These are phyloP conservation scores for Talaromyces wortmannii DNA, from an alignment of 495 filamentous ascomycete genomes.

Conservation along the genomic window DNA sequence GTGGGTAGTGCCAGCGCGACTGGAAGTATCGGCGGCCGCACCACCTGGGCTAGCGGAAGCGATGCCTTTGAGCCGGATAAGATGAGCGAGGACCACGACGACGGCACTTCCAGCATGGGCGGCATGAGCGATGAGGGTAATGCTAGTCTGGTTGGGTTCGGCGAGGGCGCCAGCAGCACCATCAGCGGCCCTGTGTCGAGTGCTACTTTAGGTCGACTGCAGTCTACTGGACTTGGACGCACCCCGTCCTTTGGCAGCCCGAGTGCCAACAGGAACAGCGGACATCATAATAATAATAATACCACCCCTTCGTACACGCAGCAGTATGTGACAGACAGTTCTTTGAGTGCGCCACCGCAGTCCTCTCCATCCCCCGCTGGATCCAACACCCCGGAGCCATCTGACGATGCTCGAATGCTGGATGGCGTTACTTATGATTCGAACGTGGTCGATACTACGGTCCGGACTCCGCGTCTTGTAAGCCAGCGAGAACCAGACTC, in stretches of 20 bases:
- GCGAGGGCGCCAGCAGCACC: conserved; percentile 78
- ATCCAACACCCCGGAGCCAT: conserved; percentile 31
- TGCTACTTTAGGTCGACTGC: conserved; percentile 18
- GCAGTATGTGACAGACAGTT: conserved; percentile 14
- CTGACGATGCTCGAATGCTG: conserved; percentile 42
- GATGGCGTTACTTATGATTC: conserved; percentile 51
- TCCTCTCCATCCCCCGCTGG: conserved; percentile 24
- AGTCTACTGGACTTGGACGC: conserved; percentile 19
- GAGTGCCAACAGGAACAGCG: conserved; percentile 15
- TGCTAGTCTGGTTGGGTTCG: conserved; percentile 75
- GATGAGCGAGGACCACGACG: conserved; percentile 66
- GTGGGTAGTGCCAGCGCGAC: conserved; percentile 80
- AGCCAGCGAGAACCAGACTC: conserved; percentile 13
- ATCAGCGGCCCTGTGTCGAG: conserved; percentile 63
- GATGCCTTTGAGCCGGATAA: conserved; percentile 57
- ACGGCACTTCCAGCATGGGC: conserved; percentile 55
- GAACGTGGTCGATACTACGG: conserved; percentile 46
- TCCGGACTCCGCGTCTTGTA: conserved; percentile 31
- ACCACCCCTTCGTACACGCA: conserved; percentile 5
- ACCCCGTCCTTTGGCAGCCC: conserved; percentile 31
- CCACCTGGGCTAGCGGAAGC: conserved; percentile 66
- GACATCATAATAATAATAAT: background rate
- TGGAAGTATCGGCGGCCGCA: conserved; percentile 64
- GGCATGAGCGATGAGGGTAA: conserved; percentile 71
- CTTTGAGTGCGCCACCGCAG: conserved; percentile 15